Percentiles rank a stretch among this genome's conserved stretches.
Evolutionary conservation across 176 grass and related monocot species (phyloP).

Genomic region (Aegilops bicornis): DNA sequence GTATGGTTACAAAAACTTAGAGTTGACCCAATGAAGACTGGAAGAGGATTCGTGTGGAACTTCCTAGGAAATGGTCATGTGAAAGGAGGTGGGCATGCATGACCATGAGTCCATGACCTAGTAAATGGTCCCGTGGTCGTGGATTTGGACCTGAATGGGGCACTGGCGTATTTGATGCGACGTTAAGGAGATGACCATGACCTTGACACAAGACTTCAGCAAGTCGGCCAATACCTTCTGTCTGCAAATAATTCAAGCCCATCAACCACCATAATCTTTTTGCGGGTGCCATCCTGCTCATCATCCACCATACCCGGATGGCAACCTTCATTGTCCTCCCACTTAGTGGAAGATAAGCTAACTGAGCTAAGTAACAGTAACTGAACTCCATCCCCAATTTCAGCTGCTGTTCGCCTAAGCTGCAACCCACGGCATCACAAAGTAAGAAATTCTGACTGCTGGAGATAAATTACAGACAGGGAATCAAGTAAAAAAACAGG

Average conservation of each 20-base stretch:
- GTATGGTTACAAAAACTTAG: not conserved
- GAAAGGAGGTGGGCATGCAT: too few species aligned
- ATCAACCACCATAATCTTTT: not conserved
- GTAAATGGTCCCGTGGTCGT: not conserved
- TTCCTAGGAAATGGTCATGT: not conserved
- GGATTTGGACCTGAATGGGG: not conserved
- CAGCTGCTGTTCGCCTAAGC: not conserved
- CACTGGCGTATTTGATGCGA: not conserved
- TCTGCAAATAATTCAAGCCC: not conserved
- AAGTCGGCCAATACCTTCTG: not conserved
- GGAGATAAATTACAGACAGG: not conserved
- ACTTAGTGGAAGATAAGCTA: not conserved
- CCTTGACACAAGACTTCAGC: not conserved
- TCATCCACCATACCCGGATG: not conserved
- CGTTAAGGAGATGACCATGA: not conserved
- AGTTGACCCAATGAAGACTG: not conserved
- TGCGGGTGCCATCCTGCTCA: not conserved
- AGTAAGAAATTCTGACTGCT: not conserved
- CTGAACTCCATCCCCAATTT: not conserved
- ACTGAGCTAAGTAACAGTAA: not conserved
- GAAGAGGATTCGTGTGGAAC: not conserved
- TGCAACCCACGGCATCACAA: not conserved
- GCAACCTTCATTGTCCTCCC: not conserved
- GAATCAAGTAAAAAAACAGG: not conserved
- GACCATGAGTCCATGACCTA: not conserved